These are phyloP conservation scores for Bauhinia variegata DNA, from an alignment of 306 rosid genomes.

Conservation along the genomic window DNA sequence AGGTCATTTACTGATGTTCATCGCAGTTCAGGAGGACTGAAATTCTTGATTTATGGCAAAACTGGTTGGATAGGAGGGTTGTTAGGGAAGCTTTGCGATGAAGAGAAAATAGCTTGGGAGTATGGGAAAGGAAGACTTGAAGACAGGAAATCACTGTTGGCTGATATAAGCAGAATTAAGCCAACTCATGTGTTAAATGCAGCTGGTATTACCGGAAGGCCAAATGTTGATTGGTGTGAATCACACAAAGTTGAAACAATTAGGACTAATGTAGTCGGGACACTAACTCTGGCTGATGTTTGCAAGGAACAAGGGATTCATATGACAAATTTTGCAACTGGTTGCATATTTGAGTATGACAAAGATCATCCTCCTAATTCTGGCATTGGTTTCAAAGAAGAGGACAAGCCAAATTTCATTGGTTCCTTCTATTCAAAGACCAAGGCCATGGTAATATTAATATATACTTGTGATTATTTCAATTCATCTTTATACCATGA, in stretches of 20 bases:
- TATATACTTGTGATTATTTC: neutral
- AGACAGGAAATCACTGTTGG: conserved; percentile 60
- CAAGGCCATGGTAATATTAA: conserved; percentile 67
- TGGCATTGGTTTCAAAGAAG: conserved; percentile 71
- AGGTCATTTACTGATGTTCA: conserved; percentile 52
- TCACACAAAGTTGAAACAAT: conserved; percentile 66
- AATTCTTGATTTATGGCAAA: conserved; percentile 71
- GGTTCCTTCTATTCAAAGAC: conserved; percentile 78
- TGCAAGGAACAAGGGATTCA: conserved; percentile 58
- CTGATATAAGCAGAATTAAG: conserved; percentile 51
- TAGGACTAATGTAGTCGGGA: conserved; percentile 67
- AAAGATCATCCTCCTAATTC: conserved; percentile 60
- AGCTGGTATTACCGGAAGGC: conserved; percentile 77
- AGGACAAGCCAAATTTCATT: conserved; percentile 66
- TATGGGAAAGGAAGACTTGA: conserved; percentile 67
- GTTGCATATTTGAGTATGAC: conserved; percentile 78
- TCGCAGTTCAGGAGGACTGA: conserved; percentile 37
- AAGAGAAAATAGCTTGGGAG: conserved; percentile 55
- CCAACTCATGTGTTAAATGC: conserved; percentile 77
- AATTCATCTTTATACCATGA: neutral
- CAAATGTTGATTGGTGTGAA: conserved; percentile 83
- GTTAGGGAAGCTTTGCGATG: conserved; percentile 63
- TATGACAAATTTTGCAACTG: conserved; percentile 76
- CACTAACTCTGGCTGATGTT: conserved; percentile 66
- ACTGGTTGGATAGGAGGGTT: conserved; percentile 79